Percentiles rank a stretch among this genome's conserved stretches.
phyloP scores from a whole-genome alignment of 2,329 filamentous ascomycete genomes.

The Fusarium dimerum region DNA sequence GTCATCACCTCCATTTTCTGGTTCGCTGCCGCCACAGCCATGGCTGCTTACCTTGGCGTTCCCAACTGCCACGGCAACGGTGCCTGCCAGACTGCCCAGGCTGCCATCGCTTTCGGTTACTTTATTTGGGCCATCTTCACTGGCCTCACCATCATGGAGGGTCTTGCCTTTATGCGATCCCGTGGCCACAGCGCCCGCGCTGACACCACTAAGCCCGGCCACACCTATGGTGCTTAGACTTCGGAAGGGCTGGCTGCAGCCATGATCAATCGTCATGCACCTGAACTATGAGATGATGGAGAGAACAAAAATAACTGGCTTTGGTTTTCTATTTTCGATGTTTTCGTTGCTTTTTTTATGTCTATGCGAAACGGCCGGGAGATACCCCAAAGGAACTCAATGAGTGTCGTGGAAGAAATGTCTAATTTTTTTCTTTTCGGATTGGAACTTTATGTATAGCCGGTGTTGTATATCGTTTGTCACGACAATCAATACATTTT shows the following conservation, averaged over 20 bases:
- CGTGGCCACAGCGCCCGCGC: slow-evolving; percentile 36
- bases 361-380: slow-evolving; percentile 23
- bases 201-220: slow-evolving; percentile 30
- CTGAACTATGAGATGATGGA: neutral
- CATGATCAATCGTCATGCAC: neutral
- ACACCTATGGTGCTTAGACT: slow-evolving; percentile 16
- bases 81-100: slow-evolving; percentile 62
- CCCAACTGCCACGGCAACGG: slow-evolving; percentile 52
- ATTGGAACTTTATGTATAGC: slow-evolving; percentile 5
- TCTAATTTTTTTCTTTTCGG: slow-evolving; percentile 9
- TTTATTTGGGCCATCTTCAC: slow-evolving; percentile 60
- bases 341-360: slow-evolving; percentile 1
- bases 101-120: slow-evolving; percentile 66
- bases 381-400: slow-evolving; percentile 23
- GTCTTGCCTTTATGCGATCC: slow-evolving; percentile 44
- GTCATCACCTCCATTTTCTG: slow-evolving; percentile 80
- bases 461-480: neutral
- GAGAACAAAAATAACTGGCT: neutral
- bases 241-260: neutral
- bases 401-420: slow-evolving; percentile 7
- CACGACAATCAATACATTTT: neutral
- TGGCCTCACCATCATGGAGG: slow-evolving; percentile 49
- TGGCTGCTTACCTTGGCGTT: slow-evolving; percentile 65
- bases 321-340: slow-evolving; percentile 4
- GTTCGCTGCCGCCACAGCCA: slow-evolving; percentile 82